A percentile compares a stretch with the other conserved stretches of the same genome.
Conservation (phyloP, 2,329 filamentous ascomycete species). For the Colletotrichum shisoi region DNA sequence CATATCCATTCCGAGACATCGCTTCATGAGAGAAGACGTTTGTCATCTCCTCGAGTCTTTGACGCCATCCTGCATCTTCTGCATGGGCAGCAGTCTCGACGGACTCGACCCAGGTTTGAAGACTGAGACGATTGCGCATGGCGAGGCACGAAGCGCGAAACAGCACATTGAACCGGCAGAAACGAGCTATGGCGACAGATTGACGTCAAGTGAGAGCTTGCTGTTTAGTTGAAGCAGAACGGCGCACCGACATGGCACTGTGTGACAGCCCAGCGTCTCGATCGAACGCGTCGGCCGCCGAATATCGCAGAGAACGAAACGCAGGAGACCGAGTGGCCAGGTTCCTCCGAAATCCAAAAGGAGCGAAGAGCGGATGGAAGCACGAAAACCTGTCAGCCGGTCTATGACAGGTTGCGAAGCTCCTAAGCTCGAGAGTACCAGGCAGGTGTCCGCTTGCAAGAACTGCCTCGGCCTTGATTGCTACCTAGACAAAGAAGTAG, state of each 20-base stretch:
- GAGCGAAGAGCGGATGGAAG: neutral
- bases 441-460: neutral
- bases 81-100: constrained; percentile 15
- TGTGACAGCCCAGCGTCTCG: neutral
- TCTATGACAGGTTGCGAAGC: neutral
- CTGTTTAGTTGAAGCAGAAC: neutral
- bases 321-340: neutral
- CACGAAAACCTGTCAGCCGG: neutral
- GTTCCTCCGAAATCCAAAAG: neutral
- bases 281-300: neutral
- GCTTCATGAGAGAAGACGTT: constrained; percentile 12
- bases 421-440: neutral
- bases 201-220: neutral
- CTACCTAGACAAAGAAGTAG: too few species aligned
- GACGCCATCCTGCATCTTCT: constrained; percentile 21
- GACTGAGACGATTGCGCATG: constrained; percentile 30
- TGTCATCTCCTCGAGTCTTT: constrained; percentile 10
- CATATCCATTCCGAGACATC: constrained; percentile 27
- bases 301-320: neutral
- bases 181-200: neutral
- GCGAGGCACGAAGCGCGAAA: neutral
- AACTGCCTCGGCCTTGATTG: neutral
- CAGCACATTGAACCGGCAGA: neutral
- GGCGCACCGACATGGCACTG: too few species aligned
- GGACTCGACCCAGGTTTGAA: constrained; percentile 34